Evolutionary conservation across 2,329 filamentous ascomycete genomes (phyloP), one percentile per base, ranked within the genome.

Genomic region (Sarocladium strictum): DNA sequence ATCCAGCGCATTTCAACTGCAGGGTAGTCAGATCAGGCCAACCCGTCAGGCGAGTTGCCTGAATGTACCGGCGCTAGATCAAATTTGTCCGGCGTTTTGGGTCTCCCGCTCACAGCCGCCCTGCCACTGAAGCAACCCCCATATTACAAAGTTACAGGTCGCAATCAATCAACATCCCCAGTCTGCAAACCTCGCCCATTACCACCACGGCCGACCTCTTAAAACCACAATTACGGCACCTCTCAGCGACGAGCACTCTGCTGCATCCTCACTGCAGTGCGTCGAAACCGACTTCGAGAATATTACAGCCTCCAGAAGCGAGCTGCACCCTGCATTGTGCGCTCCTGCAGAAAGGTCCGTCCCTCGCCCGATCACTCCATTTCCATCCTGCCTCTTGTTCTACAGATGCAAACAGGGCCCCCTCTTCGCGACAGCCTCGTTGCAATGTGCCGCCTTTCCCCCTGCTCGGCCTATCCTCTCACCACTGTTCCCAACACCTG

Each of bases 121-220:
- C 43, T 47, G 43, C 43, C 43, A 35, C 47, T 51, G 47, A 51
- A 35, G 47, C 17, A 51, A 35, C 47, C 47, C 47, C 47, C 47
- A 51, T 51, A 51, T 21, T 51, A 51, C 47, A 51, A 35, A 35
- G 27, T 51, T 51, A 35, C 47, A 51, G 47, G 47, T n/a, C 47
- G 12, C 47, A 51, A 35, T 35, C 29, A 51, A 51, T 35, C 47
- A 33, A 27, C 47, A 51, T 35, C 47, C 23, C 23, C 47, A 51
- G 27, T 32, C 47, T 51, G 47, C 47, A 51, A 51, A 51, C 47
- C 47, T 51, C 47, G 27, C 47, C 47, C 47, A 51, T 35, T 29
- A 51, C 26, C 26, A 33, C 27, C 27, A 51, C 11, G 3, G 26
- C 11, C 47, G 29, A 19, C 47, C 15, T 29, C 29, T 15, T n/a